phyloP scores from a whole-genome alignment of 2,329 filamentous ascomycete genomes.

The Diaporthe nobilis region DNA sequence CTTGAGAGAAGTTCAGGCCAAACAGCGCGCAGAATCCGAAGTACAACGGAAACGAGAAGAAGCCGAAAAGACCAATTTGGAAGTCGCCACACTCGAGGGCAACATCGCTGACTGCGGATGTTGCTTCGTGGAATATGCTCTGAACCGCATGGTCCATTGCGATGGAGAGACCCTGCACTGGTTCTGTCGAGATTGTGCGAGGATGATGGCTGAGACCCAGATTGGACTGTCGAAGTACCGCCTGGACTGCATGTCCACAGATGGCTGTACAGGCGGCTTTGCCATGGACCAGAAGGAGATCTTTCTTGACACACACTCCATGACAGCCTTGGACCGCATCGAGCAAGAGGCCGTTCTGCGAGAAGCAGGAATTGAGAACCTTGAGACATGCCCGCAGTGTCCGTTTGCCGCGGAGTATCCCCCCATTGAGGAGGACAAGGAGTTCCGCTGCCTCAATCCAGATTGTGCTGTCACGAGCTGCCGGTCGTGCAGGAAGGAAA shows the following conservation, averaged over 20 bases:
- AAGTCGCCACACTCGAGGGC: conserved; percentile 60
- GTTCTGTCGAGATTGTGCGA: conserved; percentile 80
- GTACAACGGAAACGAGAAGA: conserved; percentile 48
- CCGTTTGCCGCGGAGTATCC: conserved; percentile 83
- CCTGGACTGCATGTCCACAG: conserved; percentile 78
- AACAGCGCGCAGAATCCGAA: conserved; percentile 45
- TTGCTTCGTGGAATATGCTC: conserved; percentile 77
- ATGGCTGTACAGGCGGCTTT: conserved; percentile 76
- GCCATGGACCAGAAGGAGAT: conserved; percentile 65
- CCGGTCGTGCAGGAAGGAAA: conserved; percentile 76
- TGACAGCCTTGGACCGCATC: conserved; percentile 76
- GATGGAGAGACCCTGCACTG: conserved; percentile 70
- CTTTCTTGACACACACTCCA: conserved; percentile 71
- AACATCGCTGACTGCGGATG: conserved; percentile 78
- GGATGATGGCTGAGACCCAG: conserved; percentile 74
- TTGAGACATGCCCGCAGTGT: conserved; percentile 86
- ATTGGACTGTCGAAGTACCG: conserved; percentile 79
- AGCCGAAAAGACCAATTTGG: conserved; percentile 58
- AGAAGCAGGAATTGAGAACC: conserved; percentile 78
- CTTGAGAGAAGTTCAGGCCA: conserved; percentile 51
- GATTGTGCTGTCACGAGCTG: conserved; percentile 76
- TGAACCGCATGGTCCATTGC: conserved; percentile 80
- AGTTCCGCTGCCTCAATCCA: conserved; percentile 79
- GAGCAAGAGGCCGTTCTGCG: conserved; percentile 79
- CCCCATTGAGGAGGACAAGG: conserved; percentile 75